A percentile compares a stretch with the other conserved stretches of the same genome.
phyloP scores from a whole-genome alignment of 495 filamentous ascomycete genomes.

The Sabuloglossum arenarium region DNA sequence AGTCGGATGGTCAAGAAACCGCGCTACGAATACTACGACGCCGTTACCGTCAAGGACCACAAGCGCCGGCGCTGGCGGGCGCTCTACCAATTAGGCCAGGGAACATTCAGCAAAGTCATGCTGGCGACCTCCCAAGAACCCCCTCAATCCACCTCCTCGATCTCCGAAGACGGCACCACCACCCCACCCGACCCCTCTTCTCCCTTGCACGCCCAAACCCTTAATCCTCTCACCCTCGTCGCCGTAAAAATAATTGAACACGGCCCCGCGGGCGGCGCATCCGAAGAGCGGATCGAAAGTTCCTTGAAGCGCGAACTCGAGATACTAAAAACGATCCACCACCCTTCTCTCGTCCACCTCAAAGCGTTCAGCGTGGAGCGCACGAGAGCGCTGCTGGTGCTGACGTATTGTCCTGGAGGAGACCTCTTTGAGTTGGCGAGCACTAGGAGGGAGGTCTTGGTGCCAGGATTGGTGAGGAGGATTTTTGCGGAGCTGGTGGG shows the following conservation, averaged over 20 bases:
- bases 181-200: constrained; percentile 4
- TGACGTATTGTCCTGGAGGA: constrained; percentile 84
- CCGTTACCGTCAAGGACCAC: constrained; percentile 30
- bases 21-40: constrained; percentile 37
- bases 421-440: constrained; percentile 88
- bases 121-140: constrained; percentile 46
- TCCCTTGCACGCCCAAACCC: constrained; percentile 14
- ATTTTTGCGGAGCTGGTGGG: constrained; percentile 79
- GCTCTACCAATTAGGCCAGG: constrained; percentile 64
- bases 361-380: constrained; percentile 29
- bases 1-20: constrained; percentile 16
- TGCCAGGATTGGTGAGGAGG: constrained; percentile 48
- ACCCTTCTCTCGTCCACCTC: constrained; percentile 77
- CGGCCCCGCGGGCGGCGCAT: constrained; percentile 76
- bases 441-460: constrained; percentile 37
- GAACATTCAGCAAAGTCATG: constrained; percentile 87
- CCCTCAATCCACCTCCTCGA: not conserved
- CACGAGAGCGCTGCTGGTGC: constrained; percentile 32
- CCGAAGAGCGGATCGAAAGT: constrained; percentile 74
- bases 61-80: constrained; percentile 49
- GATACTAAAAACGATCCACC: constrained; percentile 65
- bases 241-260: constrained; percentile 92
- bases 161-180: too few relatives aligned
- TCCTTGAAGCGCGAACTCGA: constrained; percentile 87
- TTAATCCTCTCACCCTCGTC: constrained; percentile 50